These are phyloP conservation scores for Claviceps cyperi DNA, from an alignment of 2,329 filamentous ascomycete genomes.

Conservation along the genomic window DNA sequence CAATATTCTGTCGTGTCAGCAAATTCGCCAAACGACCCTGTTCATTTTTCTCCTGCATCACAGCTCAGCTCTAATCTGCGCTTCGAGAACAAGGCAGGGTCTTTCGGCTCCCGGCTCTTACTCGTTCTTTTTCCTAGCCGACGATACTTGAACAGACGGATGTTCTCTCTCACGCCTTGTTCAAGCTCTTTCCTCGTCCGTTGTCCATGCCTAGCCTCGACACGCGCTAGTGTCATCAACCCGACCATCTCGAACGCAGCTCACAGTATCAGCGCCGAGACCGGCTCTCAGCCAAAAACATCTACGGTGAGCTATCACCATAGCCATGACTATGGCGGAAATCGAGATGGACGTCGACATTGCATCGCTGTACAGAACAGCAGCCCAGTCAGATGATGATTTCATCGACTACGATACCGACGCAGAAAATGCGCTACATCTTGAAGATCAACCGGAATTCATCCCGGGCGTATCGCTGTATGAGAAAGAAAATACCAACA, in stretches of 20 bases:
- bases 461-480: not conserved
- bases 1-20: not conserved
- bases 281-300: not conserved
- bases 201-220: not conserved
- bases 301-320: not conserved
- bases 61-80: not conserved
- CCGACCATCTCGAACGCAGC: not conserved
- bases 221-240: not conserved
- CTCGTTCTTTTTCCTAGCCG: not conserved
- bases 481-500: not conserved
- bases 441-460: not conserved
- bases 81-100: not conserved
- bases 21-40: not conserved
- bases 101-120: too few relatives aligned
- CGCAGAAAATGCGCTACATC: conserved; percentile 2
- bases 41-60: not conserved
- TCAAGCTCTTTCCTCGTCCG: not conserved
- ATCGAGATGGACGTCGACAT: conserved; percentile 20
- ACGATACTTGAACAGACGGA: not conserved
- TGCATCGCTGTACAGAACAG: conserved; percentile 12
- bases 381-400: conserved; percentile 17
- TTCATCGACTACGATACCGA: conserved; percentile 25
- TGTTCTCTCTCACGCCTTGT: not conserved
- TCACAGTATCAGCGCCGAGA: not conserved
- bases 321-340: conserved; percentile 12